Conservation (phyloP, 2,329 filamentous ascomycete species). For the Colletotrichum ledebouriae region DNA sequence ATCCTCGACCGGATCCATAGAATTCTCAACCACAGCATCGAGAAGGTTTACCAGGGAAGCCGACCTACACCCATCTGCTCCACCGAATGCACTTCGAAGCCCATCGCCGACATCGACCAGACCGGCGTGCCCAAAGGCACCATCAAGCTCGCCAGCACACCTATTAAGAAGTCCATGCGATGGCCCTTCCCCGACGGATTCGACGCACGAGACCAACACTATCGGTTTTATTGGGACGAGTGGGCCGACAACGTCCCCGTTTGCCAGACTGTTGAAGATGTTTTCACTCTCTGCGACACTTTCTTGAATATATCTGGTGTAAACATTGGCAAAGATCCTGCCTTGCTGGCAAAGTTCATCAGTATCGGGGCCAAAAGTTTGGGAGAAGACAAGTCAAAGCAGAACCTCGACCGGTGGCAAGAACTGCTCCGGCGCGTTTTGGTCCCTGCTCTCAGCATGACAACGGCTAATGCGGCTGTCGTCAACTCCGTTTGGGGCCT, state of each 20-base stretch:
- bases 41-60: slow-evolving; percentile 74
- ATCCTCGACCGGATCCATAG: slow-evolving; percentile 86
- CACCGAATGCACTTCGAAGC: slow-evolving; percentile 58
- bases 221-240: slow-evolving; percentile 97
- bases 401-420: slow-evolving; percentile 84
- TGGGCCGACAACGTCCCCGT: slow-evolving; percentile 95
- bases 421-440: slow-evolving; percentile 86
- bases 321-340: slow-evolving; percentile 87
- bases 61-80: slow-evolving; percentile 51
- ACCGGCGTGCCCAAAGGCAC: slow-evolving; percentile 76
- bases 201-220: slow-evolving; percentile 81
- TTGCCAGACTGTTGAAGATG: slow-evolving; percentile 90
- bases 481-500: slow-evolving; percentile 91
- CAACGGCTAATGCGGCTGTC: slow-evolving; percentile 84
- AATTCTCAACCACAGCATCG: slow-evolving; percentile 84
- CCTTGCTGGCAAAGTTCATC: slow-evolving; percentile 84
- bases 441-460: slow-evolving; percentile 89
- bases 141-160: slow-evolving; percentile 71
- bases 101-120: slow-evolving; percentile 70
- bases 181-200: slow-evolving; percentile 88
- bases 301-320: slow-evolving; percentile 89
- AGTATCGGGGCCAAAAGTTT: slow-evolving; percentile 86
- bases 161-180: slow-evolving; percentile 76
- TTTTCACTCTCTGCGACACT: slow-evolving; percentile 88
- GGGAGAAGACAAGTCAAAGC: slow-evolving; percentile 74